These are phyloP conservation scores for Sclerotiophoma versabilis DNA, from an alignment of 2,329 filamentous ascomycete genomes.

Conservation along the genomic window DNA sequence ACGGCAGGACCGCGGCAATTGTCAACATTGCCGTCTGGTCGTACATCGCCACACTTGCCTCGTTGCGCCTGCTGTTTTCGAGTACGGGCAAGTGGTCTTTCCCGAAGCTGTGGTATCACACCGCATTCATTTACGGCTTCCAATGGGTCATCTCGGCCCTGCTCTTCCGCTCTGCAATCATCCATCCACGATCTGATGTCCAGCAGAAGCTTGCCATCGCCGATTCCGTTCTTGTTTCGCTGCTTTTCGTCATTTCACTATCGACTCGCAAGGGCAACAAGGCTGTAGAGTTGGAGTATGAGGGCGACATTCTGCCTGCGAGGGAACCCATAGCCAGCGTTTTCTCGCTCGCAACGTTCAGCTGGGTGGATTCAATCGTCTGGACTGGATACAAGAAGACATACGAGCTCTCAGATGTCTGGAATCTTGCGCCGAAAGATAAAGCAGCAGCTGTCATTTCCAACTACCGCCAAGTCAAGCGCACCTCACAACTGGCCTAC, in stretches of 20 bases:
- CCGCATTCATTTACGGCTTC: constrained; percentile 78
- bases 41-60: constrained; percentile 78
- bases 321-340: constrained; percentile 87
- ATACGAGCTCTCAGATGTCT: constrained; percentile 83
- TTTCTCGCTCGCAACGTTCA: constrained; percentile 85
- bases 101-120: constrained; percentile 89
- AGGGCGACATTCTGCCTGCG: constrained; percentile 86
- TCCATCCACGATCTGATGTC: constrained; percentile 73
- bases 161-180: constrained; percentile 83
- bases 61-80: constrained; percentile 72
- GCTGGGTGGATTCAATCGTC: constrained; percentile 89
- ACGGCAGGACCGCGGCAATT: constrained; percentile 67
- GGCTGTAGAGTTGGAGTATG: constrained; percentile 84
- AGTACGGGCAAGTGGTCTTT: constrained; percentile 68
- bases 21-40: constrained; percentile 77
- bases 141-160: constrained; percentile 81
- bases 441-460: constrained; percentile 82
- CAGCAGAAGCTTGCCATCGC: constrained; percentile 71
- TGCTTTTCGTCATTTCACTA: constrained; percentile 78
- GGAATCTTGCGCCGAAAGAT: constrained; percentile 88
- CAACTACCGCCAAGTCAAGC: constrained; percentile 85
- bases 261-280: constrained; percentile 92
- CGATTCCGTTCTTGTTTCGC: constrained; percentile 76
- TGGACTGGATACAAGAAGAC: constrained; percentile 87
- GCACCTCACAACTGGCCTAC: constrained; percentile 77